Conservation (phyloP, 2,329 filamentous ascomycete genomes). For the Alternaria longipes region DNA sequence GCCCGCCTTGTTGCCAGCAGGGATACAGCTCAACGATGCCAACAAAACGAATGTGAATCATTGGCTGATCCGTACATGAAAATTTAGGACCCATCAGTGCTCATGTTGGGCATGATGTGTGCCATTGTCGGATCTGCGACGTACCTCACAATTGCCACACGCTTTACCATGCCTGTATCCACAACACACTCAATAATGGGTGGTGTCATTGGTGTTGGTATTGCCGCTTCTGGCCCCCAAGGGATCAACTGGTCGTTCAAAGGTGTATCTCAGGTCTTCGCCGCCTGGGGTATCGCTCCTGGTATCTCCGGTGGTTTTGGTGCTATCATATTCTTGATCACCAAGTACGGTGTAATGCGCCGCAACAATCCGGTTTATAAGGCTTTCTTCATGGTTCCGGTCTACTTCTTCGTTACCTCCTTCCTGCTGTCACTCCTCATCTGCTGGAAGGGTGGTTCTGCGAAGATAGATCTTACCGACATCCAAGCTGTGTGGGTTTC, state of each 20-base stretch:
- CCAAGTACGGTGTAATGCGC: conserved; percentile 66
- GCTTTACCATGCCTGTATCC: conserved; percentile 62
- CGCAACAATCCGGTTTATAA: conserved; percentile 63
- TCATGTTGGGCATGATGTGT: conserved; percentile 65
- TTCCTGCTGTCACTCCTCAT: conserved; percentile 60
- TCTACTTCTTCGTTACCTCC: conserved; percentile 67
- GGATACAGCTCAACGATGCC: no score
- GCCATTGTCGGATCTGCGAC: conserved; percentile 61
- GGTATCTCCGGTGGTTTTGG: conserved; percentile 64
- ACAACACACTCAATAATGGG: conserved; percentile 61
- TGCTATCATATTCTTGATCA: conserved; percentile 64
- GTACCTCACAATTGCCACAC: conserved; percentile 64
- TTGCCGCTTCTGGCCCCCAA: conserved; percentile 62
- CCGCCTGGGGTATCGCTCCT: conserved; percentile 69
- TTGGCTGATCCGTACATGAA: background rate
- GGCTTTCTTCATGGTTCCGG: conserved; percentile 59
- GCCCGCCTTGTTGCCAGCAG: no score
- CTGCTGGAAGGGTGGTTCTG: conserved; percentile 58
- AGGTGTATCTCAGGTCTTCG: conserved; percentile 66
- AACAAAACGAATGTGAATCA: background rate
- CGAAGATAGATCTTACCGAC: conserved; percentile 59
- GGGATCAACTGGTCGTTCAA: conserved; percentile 67
- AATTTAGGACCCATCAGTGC: conserved; percentile 54
- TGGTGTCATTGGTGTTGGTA: conserved; percentile 56
- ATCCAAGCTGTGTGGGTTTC: conserved; percentile 63